Base-by-base conservation (phyloP, 2,329 filamentous ascomycete species). In the Verticillium dahliae region DNA sequence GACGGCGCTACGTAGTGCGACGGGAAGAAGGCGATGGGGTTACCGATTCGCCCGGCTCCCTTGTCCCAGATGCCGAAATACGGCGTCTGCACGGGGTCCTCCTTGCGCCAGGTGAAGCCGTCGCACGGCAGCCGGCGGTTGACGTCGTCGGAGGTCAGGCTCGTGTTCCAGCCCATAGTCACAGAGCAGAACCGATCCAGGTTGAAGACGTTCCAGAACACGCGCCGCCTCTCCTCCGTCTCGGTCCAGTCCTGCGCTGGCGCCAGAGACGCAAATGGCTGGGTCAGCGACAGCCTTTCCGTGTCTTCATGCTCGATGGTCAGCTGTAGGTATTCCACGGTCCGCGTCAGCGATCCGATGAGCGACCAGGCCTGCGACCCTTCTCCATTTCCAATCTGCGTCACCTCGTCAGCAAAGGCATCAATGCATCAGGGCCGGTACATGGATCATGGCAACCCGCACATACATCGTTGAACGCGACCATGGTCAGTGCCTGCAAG, bases 31-130 rank as follows among this genome's bases (percentile, higher is more conserved):
- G 71, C 65, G 6, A 75, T 70, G 0, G 69, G 68, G 7, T 73
- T 74, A 1, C 73, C 74, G 6, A 75, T 72, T 1, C 67, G 68
- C 0, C 67, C 72, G 0, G 70, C 69, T 1, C 72, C 71, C 38
- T 71, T 71, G 58, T 79, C 75, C 71, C 74, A 76, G 35, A 78
- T 77, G 14, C 75, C 74, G 18, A 78, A 76, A 59, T 72, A 78
- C 0, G 76, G 75, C 0, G 76, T 76, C 2, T 62, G 65, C 0
- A 76, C 73, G 1, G 71, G 64, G 39, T 75, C 68, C 39, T 73
- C 70, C 15, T 72, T 73, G 14, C 70, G 66, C 76, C 76, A 79
- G 22, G 72, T 65, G 3, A 69, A 70, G 0, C 76, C 75, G 57
- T 78, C 76, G 56, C 70, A 72, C 9, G 71, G 71, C 0, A 73